Evolutionary conservation across 108 stramenopile genomes (phyloP), one percentile per base, ranked within the genome.

Genomic region (Cyclotella kingstonii): DNA sequence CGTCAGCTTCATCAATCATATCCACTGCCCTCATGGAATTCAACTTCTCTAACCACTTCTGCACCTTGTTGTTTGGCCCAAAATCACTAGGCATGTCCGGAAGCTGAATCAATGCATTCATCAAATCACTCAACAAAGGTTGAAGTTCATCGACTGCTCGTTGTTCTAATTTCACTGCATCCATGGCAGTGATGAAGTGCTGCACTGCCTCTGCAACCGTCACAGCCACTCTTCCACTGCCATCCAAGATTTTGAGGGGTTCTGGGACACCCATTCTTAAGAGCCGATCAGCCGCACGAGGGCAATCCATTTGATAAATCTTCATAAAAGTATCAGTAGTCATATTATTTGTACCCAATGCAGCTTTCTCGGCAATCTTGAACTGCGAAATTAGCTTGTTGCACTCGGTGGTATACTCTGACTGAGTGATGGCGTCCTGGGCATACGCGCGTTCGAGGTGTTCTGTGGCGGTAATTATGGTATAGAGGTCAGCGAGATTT

Each of bases 131-230:
- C 50, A 99, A 52, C 34, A 95, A 63, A 1, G 98, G 98, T 73
- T 97, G 97, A 34, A 99, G 65, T 70, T 97, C 98, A 77, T 98
- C 97, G 40, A 98, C 97, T 5, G 94, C 95, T 34, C 94, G 82
- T 60, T 90, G 90, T 52, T 94, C 87, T 34, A 99, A 67, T 52
- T 94, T 90, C 42, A 99, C 82, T n/a, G 90, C 93, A 65, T 99
- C 98, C 97, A 99, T 99, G 34, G 91, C 77, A 5, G 97, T 99
- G 72, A 99, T 99, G 69, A 99, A 98, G 63, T 85, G 75, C 76
- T 95, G 90, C 44, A 90, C 93, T 33, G 94, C 86, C 60, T 94
- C 91, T 0, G 91, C 93, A 7, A 95, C 91, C 34, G 85, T 84
- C 6, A 92, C 88, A 1, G 86, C 90, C 12, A 85, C 82, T 14